Evolutionary conservation across 768 basidiomycete genomes (phyloP), one percentile per base, ranked within the genome.

Genomic region (Steccherinum ochraceum): DNA sequence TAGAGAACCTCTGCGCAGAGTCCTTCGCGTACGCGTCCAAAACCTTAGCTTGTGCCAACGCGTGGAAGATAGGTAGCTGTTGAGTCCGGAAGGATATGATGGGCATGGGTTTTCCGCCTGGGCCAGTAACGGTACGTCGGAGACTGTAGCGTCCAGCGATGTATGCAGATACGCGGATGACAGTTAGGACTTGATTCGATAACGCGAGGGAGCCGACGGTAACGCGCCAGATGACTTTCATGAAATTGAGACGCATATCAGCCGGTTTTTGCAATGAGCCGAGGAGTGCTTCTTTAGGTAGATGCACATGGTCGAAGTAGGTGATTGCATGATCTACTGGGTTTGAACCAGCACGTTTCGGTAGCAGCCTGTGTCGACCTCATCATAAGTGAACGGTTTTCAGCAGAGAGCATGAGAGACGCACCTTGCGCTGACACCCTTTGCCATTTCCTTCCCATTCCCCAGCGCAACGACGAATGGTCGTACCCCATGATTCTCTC

Each of bases 11-110:
- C 35, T 11, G 11, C 11, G 11, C 11, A 24, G 74, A 71, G 46
- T 67, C 77, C 73, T 76, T 77, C 25, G 68, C 72, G 43, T 60
- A 63, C n/a, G 64, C 71, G 24, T 66, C 51, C 43, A 73, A 39
- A 3, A 74, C 72, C 39, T 61, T 66, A 1, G 63, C 44, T 50
- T 70, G 69, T 5, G 73, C 65, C 0, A 70, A 41, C 3, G 69
- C 66, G 5, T 56, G 55, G 5, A 74, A 52, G 24, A 75, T 64
- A 13, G 74, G 74, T 2, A 54, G 56, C 27, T 73, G 63, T 56
- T 75, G 75, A 3, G 75, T 76, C 5, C 66, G 60, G 67, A 74
- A 75, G 0, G 56, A 51, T 4, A 72, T 58, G 54, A 76, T 68
- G 2, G 69, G 67, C 7, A 42, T 52, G 2, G 24, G 48, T 16